These are phyloP conservation scores for Mycena sanguinolenta DNA, from an alignment of 768 basidiomycete genomes.

Conservation along the genomic window DNA sequence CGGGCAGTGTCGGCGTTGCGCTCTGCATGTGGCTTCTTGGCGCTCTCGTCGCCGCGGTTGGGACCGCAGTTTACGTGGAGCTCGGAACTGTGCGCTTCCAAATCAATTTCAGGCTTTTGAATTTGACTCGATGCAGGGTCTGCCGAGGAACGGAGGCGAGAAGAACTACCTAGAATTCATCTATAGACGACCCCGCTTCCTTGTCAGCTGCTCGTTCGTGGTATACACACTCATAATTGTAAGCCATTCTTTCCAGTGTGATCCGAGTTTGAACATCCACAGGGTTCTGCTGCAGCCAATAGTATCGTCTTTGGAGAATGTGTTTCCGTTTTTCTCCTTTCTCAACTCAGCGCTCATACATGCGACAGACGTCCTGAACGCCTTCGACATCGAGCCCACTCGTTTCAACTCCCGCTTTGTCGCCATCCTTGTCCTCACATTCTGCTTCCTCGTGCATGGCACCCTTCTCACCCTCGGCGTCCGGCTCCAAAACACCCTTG, in stretches of 20 bases:
- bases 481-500: constrained; percentile 73
- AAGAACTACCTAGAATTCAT: constrained; percentile 83
- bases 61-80: constrained; percentile 82
- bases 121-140: constrained; percentile 55
- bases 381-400: constrained; percentile 60
- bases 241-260: constrained; percentile 37
- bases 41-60: constrained; percentile 71
- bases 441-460: constrained; percentile 70
- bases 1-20: constrained; percentile 79
- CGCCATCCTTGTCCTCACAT: constrained; percentile 68
- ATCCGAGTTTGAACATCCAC: neutral
- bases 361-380: constrained; percentile 69
- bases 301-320: constrained; percentile 83
- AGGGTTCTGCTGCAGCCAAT: constrained; percentile 73
- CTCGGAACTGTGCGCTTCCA: constrained; percentile 71
- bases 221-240: constrained; percentile 71
- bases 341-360: neutral
- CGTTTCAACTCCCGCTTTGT: constrained; percentile 63
- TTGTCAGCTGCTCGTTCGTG: constrained; percentile 71
- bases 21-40: constrained; percentile 81
- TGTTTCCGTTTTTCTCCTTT: constrained; percentile 41
- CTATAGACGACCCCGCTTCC: constrained; percentile 71
- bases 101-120: neutral
- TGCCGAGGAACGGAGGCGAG: constrained; percentile 81
- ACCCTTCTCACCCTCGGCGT: constrained; percentile 66